Percentiles rank a stretch among this genome's conserved stretches.
Conservation (phyloP, 306 rosid species). For the Begonia peltatifolia region DNA sequence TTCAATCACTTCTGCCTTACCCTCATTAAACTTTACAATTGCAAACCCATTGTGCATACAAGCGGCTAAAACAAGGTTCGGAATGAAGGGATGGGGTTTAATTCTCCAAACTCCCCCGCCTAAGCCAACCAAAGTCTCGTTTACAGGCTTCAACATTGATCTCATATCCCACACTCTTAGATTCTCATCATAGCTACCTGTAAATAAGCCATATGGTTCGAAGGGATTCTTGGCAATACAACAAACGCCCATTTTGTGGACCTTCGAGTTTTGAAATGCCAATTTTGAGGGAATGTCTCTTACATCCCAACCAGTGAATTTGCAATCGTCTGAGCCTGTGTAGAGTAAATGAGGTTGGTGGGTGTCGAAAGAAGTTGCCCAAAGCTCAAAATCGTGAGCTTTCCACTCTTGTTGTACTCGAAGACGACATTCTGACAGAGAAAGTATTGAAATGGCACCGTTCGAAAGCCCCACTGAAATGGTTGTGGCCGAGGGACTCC, state of each 20-base stretch:
- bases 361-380: conserved; percentile 68
- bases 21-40: conserved; percentile 33
- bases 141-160: conserved; percentile 56
- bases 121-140: conserved; percentile 45
- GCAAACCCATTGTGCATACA: conserved; percentile 96
- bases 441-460: conserved; percentile 52
- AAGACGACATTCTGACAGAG: conserved; percentile 42
- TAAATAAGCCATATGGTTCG: conserved; percentile 42
- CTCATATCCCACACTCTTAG: conserved; percentile 78
- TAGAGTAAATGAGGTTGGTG: conserved; percentile 72
- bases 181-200: conserved; percentile 75
- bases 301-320: conserved; percentile 77
- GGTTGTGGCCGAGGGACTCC: conserved; percentile 62
- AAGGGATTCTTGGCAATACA: conserved; percentile 58
- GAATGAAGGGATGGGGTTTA: conserved; percentile 59
- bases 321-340: conserved; percentile 83
- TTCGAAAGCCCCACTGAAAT: conserved; percentile 70
- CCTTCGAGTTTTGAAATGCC: conserved; percentile 57
- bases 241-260: conserved; percentile 78
- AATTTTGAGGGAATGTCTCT: conserved; percentile 43
- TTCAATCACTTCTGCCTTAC: conserved; percentile 45
- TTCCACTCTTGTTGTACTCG: conserved; percentile 56
- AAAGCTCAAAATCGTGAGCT: conserved; percentile 84
- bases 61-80: conserved; percentile 60
- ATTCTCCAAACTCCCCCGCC: conserved; percentile 96